Percentiles rank a stretch among this genome's conserved stretches.
These are phyloP conservation scores for Colletotrichum simmondsii DNA, from an alignment of 2,329 filamentous ascomycete genomes.

Conservation along the genomic window DNA sequence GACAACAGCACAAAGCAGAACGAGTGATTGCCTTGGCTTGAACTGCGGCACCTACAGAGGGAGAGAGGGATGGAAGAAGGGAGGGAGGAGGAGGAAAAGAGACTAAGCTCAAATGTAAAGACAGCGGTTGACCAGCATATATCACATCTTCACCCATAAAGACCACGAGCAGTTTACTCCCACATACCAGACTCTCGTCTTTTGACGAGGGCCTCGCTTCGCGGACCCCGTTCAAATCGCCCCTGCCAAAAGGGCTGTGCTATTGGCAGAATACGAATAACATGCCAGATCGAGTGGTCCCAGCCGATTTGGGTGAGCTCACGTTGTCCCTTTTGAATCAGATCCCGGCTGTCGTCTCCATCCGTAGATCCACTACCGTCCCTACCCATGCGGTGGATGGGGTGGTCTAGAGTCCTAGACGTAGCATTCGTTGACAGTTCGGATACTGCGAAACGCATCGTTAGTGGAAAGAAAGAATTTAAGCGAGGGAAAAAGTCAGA, in stretches of 20 bases:
- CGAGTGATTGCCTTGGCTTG: slow-evolving; percentile 27
- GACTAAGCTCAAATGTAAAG: background rate
- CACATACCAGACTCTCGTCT: background rate
- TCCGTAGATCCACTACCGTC: slow-evolving; percentile 12
- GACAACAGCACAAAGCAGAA: slow-evolving; percentile 27
- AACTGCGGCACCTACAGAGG: slow-evolving; percentile 5
- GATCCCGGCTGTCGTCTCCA: background rate
- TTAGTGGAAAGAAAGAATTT: background rate
- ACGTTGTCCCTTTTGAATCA: slow-evolving; percentile 11
- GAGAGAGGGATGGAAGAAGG: background rate
- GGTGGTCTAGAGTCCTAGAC: background rate
- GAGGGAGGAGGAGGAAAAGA: background rate
- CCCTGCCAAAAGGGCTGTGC: background rate
- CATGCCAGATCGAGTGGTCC: slow-evolving; percentile 19
- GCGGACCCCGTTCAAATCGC: background rate
- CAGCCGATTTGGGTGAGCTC: slow-evolving; percentile 7
- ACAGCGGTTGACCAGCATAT: background rate
- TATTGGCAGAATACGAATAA: slow-evolving; percentile 7
- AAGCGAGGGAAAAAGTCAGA: background rate
- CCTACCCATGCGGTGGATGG: slow-evolving; percentile 14
- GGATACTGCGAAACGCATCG: background rate
- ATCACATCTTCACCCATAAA: background rate
- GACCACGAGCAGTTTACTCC: background rate
- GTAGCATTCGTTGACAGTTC: background rate
- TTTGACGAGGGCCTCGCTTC: background rate